A percentile compares a stretch with the other conserved stretches of the same genome.
These are phyloP conservation scores for Vickermania spadyakhi DNA, from an alignment of 208 protist species.

Conservation along the genomic window DNA sequence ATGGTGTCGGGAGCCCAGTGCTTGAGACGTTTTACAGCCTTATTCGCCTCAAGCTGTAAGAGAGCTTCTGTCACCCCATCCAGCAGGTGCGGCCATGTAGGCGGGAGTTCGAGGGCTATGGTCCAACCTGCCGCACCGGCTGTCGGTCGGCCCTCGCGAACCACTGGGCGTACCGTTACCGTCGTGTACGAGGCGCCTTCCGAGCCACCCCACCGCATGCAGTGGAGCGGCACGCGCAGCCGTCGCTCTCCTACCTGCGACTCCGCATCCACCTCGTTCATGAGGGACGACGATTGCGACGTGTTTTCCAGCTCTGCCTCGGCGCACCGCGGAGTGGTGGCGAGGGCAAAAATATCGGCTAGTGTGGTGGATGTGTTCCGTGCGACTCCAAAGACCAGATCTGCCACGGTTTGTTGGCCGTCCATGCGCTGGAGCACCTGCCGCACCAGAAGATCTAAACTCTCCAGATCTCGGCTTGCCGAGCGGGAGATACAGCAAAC, in stretches of 20 bases:
- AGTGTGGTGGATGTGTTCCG: conserved; percentile 31
- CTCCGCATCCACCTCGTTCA: too few relatives aligned
- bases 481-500: conserved; percentile 30
- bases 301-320: not conserved
- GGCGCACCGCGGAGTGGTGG: not conserved
- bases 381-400: conserved; percentile 46
- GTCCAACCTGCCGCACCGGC: not conserved
- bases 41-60: conserved; percentile 45
- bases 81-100: conserved; percentile 21
- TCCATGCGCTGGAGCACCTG: conserved; percentile 53
- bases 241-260: too few relatives aligned
- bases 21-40: conserved; percentile 36
- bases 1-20: conserved; percentile 29
- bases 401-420: conserved; percentile 52
- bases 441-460: conserved; percentile 56
- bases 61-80: conserved; percentile 50
- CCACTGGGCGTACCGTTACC: not conserved
- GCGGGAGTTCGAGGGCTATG: not conserved
- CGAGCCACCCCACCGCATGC: too few relatives aligned
- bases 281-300: not conserved
- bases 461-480: conserved; percentile 25
- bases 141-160: not conserved
- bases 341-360: conserved; percentile 25
- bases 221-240: too few relatives aligned
- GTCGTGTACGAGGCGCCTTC: too few relatives aligned